Percentiles rank a stretch among this genome's conserved stretches.
These are phyloP conservation scores for Podospora anserina DNA, from an alignment of 495 filamentous ascomycete genomes.

Conservation along the genomic window DNA sequence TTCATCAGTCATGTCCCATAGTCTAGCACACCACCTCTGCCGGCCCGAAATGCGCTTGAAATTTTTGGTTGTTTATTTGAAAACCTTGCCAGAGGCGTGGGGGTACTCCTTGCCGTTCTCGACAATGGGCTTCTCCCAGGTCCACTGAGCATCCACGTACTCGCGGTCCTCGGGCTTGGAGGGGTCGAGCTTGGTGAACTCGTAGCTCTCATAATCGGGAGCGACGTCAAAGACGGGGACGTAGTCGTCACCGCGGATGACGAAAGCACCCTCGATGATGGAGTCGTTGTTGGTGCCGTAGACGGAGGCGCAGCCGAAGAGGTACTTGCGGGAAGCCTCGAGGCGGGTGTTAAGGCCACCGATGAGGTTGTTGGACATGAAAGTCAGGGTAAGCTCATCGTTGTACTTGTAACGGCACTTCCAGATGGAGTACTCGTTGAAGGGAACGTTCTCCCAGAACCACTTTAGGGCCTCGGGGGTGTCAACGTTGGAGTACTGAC, in stretches of 20 bases:
- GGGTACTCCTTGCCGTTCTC: slow-evolving; percentile 76
- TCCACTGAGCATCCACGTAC: slow-evolving; percentile 84
- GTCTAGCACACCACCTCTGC: slow-evolving; percentile 27
- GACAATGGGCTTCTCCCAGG: slow-evolving; percentile 72
- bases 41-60: slow-evolving; percentile 19
- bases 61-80: slow-evolving; percentile 69
- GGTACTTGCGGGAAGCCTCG: slow-evolving; percentile 95
- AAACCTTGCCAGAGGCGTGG: slow-evolving; percentile 82
- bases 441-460: slow-evolving; percentile 95
- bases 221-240: slow-evolving; percentile 89
- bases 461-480: slow-evolving; percentile 85
- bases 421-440: slow-evolving; percentile 95
- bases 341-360: slow-evolving; percentile 97
- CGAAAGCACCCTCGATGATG: slow-evolving; percentile 83
- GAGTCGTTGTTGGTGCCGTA: slow-evolving; percentile 85
- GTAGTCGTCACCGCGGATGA: slow-evolving; percentile 87
- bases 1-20: slow-evolving; percentile 40
- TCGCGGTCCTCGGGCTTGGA: slow-evolving; percentile 75
- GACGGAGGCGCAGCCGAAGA: slow-evolving; percentile 90
- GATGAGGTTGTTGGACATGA: slow-evolving; percentile 98
- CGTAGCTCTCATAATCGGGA: slow-evolving; percentile 95
- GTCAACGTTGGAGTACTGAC: slow-evolving; percentile 95
- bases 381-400: slow-evolving; percentile 90
- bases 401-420: slow-evolving; percentile 95
- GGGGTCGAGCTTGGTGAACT: slow-evolving; percentile 92